Percentiles rank a stretch among this genome's conserved stretches.
These are phyloP conservation scores for Hippophae tibetana DNA, from an alignment of 306 rosid genomes.

Conservation along the genomic window DNA sequence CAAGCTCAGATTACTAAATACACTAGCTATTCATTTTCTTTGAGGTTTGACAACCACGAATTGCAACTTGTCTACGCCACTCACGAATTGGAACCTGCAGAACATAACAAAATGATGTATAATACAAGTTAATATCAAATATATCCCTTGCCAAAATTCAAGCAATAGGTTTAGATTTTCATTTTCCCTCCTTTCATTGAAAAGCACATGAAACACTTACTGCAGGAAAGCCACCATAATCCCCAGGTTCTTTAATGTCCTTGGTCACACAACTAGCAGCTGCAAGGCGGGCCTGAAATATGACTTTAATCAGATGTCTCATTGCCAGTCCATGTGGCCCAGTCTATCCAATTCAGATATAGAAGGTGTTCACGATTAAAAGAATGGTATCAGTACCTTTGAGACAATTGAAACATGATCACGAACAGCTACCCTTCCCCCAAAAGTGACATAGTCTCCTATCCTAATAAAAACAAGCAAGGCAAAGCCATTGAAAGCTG, in stretches of 20 bases:
- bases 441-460: slow-evolving; percentile 79
- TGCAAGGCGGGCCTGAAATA: slow-evolving; percentile 75
- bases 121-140: not conserved
- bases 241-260: slow-evolving; percentile 77
- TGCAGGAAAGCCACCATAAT: slow-evolving; percentile 23
- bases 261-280: slow-evolving; percentile 74
- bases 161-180: not conserved
- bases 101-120: slow-evolving; percentile 5
- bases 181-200: not conserved
- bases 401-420: slow-evolving; percentile 73
- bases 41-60: slow-evolving; percentile 16
- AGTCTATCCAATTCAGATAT: not conserved
- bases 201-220: slow-evolving; percentile 9
- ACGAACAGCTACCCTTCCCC: slow-evolving; percentile 91
- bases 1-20: slow-evolving; percentile 4
- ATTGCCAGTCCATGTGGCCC: not conserved
- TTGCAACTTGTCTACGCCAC: slow-evolving; percentile 76
- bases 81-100: slow-evolving; percentile 52
- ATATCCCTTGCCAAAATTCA: no score
- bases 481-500: slow-evolving; percentile 13
- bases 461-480: slow-evolving; percentile 37
- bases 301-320: slow-evolving; percentile 20
- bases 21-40: slow-evolving; percentile 23
- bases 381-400: slow-evolving; percentile 31
- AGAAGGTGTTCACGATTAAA: not conserved